These are phyloP conservation scores for Hsuehochloa calcarea DNA, from an alignment of 176 grass and related monocot species.

Conservation along the genomic window DNA sequence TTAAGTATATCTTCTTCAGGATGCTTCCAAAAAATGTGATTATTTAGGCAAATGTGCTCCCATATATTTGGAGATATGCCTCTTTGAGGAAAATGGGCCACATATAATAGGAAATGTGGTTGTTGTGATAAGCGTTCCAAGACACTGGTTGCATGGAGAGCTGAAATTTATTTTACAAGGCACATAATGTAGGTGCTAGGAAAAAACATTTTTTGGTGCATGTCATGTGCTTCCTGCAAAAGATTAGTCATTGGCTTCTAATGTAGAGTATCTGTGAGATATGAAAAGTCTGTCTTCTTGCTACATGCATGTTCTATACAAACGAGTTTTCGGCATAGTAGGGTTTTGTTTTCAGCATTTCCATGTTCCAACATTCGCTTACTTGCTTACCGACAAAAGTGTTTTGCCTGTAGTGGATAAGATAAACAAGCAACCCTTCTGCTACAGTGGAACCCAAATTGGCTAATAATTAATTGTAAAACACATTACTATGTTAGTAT, in stretches of 20 bases:
- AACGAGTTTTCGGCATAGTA: background rate
- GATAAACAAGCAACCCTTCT: constrained; percentile 16
- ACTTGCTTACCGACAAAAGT: background rate
- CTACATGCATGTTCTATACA: background rate
- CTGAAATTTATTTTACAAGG: background rate
- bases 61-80: background rate
- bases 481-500: constrained; percentile 4
- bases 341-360: background rate
- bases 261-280: background rate
- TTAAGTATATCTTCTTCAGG: constrained; percentile 4
- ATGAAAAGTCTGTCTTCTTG: background rate
- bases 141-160: background rate
- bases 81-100: constrained; percentile 4
- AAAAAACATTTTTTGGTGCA: background rate
- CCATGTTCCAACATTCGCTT: background rate
- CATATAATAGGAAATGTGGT: background rate
- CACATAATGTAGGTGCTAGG: background rate
- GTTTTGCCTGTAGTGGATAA: background rate
- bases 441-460: constrained; percentile 10
- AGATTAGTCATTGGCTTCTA: background rate
- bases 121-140: background rate
- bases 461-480: background rate
- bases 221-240: background rate
- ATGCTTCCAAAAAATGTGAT: background rate
- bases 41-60: constrained; percentile 11